Evolutionary conservation across 1,139 yeast species (phyloP), one percentile per base, ranked within the genome.

Genomic region (Eremothecium sinecaudum): DNA sequence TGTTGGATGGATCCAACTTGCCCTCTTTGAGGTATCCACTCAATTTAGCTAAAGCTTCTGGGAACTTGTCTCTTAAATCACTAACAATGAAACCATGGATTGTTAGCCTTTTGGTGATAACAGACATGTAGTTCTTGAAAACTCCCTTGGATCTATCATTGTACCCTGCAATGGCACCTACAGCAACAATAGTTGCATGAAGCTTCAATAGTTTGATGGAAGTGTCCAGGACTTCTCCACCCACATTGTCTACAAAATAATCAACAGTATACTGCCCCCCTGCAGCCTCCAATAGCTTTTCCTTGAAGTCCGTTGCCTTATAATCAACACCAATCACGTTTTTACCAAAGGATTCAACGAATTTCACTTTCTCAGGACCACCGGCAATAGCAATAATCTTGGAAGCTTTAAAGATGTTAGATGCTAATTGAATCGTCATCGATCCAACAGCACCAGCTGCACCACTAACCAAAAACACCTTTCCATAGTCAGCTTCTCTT

Each of bases 371-470:
- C 14, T 65, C 78, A 11, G 59, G 62, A 13, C 77, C 69, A 39
- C 84, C 81, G 14, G 82, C 75, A 46, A 76, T 67, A 35, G 79
- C 84, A 51, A 77, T 64, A 22, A 78, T 79, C 43, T 64, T 69
- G 34, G 63, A 58, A 22, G 77, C 77, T 31, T 71, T 71, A 47
- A 69, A 61, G 10, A 72, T 51, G 36, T 69, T 60, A 42, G 73
- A 64, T 31, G 82, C 78, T 18, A 76, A 49, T 53, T 76, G 83
- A 25, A 75, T 71, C 22, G 65, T 75, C 36, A 68, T 58, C n/a
- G 75, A 64, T 18, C 86, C 84, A 23, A 78, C 77, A 18, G 82
- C 82, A 41, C 86, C 79, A 5, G 80, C 71, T 16, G 84, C 84
- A 38, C 81, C 83, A 18, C 79, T 71, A 22, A 77, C 64, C 31